Conservation (phyloP, 2,329 filamentous ascomycete genomes). For the Trichoderma atroviride region DNA sequence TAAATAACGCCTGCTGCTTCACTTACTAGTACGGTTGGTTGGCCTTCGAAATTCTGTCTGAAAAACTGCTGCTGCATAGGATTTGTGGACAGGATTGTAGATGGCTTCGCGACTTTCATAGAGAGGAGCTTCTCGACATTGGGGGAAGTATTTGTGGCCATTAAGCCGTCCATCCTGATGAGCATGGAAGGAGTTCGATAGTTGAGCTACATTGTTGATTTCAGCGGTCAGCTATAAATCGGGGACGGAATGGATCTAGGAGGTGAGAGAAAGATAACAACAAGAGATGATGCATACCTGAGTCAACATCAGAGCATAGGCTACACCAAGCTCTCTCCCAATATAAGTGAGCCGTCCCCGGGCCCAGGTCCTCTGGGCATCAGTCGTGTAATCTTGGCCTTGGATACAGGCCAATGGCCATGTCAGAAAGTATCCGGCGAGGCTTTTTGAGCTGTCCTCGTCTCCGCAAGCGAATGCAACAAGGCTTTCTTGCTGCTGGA, state of each 20-base stretch:
- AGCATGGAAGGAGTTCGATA: constrained; percentile 65
- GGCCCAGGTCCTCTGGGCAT: constrained; percentile 59
- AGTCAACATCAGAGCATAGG: constrained; percentile 58
- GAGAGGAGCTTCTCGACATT: constrained; percentile 52
- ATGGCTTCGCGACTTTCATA: constrained; percentile 34
- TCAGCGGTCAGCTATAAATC: background rate
- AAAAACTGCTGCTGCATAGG: constrained; percentile 48
- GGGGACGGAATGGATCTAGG: background rate
- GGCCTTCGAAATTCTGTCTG: constrained; percentile 47
- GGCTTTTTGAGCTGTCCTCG: constrained; percentile 53
- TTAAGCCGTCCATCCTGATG: constrained; percentile 54
- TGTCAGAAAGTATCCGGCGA: constrained; percentile 61
- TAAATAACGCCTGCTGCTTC: constrained; percentile 44
- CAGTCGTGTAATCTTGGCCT: constrained; percentile 61
- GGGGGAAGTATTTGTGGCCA: constrained; percentile 46
- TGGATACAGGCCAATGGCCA: constrained; percentile 60
- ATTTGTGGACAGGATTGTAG: background rate
- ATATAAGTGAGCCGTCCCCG: constrained; percentile 58
- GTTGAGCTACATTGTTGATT: constrained; percentile 49
- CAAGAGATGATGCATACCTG: constrained; percentile 46
- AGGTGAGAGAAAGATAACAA: background rate
- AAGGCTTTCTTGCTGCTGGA: constrained; percentile 45
- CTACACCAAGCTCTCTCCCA: constrained; percentile 58
- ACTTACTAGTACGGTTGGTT: constrained; percentile 47
- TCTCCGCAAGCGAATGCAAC: constrained; percentile 54